Evolutionary conservation across 73 alveolate species (phyloP).

Genomic region (Paramecium biaurelia): DNA sequence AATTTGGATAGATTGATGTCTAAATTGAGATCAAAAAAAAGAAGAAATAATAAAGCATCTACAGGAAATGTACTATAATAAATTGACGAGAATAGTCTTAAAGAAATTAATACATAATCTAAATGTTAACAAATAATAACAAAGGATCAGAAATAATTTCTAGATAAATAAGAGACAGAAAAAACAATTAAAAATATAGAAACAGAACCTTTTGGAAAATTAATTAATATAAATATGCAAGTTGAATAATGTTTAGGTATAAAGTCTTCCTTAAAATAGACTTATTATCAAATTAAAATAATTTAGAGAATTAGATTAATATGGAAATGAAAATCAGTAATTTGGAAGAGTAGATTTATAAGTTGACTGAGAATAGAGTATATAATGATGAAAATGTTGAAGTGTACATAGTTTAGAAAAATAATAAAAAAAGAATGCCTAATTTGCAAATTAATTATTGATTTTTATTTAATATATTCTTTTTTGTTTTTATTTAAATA

Average conservation of each 20-base stretch:
- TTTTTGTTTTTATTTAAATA: constrained; percentile 16
- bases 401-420: constrained; percentile 1
- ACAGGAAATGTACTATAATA: not conserved
- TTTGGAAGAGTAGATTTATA: not conserved
- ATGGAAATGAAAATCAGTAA: not conserved
- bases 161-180: not conserved
- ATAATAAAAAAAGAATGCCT: not conserved
- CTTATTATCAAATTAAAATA: not conserved
- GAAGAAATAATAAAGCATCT: not conserved
- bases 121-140: not conserved
- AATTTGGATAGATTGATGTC: not conserved
- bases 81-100: not conserved
- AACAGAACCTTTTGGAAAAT: not conserved
- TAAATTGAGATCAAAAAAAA: not conserved
- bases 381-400: not conserved
- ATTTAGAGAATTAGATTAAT: not conserved
- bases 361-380: not conserved
- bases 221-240: not conserved
- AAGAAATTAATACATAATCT: not conserved
- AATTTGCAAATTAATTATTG: not conserved
- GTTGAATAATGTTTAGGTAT: not conserved
- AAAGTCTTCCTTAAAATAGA: not conserved
- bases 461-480: not conserved
- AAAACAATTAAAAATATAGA: not conserved
- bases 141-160: not conserved